Evolutionary conservation across 352 stramenopile genomes (phyloP).

Genomic region (Globisporangium rhizosaccharum): DNA sequence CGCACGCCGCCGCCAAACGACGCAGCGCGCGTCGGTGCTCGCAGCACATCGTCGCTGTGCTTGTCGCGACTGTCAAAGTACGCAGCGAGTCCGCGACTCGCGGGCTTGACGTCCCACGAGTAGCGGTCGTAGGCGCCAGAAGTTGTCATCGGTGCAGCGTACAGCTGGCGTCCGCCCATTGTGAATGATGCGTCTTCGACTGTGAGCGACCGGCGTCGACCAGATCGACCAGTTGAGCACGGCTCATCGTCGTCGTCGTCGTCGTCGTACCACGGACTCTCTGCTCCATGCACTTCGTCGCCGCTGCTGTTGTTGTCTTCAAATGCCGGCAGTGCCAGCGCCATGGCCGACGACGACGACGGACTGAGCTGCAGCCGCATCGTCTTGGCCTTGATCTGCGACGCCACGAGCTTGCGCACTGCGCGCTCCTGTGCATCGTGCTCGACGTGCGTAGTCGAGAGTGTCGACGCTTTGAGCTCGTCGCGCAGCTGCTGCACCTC

Average conservation of each 20-base stretch:
- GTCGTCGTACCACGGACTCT: slow-evolving; percentile 23
- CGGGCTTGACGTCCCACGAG: slow-evolving; percentile 10
- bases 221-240: neutral
- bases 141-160: slow-evolving; percentile 12
- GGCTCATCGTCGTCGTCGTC: slow-evolving; percentile 12
- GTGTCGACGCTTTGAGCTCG: slow-evolving; percentile 45
- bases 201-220: slow-evolving; percentile 18
- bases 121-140: slow-evolving; percentile 4
- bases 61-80: slow-evolving; percentile 13
- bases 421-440: slow-evolving; percentile 53
- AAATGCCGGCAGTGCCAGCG: neutral
- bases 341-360: slow-evolving; percentile 12
- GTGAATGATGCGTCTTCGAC: slow-evolving; percentile 19
- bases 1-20: slow-evolving; percentile 11
- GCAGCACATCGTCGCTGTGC: slow-evolving; percentile 7
- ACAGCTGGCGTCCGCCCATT: slow-evolving; percentile 10
- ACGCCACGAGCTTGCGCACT: slow-evolving; percentile 58
- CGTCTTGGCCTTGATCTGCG: slow-evolving; percentile 57
- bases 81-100: slow-evolving; percentile 5
- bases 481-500: slow-evolving; percentile 40
- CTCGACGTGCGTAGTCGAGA: slow-evolving; percentile 20
- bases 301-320: slow-evolving; percentile 22
- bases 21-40: slow-evolving; percentile 6
- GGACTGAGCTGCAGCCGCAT: slow-evolving; percentile 44
- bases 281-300: slow-evolving; percentile 3